phyloP scores from a whole-genome alignment of 495 filamentous ascomycete species.

The Aspergillus egyptiacus region DNA sequence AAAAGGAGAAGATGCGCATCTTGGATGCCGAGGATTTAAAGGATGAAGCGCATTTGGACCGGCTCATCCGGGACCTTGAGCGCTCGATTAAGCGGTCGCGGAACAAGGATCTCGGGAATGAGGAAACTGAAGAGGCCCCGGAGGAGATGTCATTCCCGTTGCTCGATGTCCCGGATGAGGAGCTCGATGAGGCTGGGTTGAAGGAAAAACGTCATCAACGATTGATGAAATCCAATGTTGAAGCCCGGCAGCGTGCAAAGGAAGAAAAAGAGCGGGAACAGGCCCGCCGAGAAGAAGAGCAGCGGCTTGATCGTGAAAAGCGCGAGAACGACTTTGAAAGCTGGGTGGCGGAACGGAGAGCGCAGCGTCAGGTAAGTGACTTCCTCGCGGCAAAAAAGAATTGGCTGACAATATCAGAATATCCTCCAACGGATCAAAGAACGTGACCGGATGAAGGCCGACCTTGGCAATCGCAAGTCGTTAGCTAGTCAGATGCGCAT shows the following conservation, averaged over 20 bases:
- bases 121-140: conserved; percentile 66
- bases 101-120: conserved; percentile 85
- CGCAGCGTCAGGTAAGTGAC: conserved; percentile 55
- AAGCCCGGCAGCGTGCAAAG: conserved; percentile 84
- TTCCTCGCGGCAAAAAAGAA: neutral
- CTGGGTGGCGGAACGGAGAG: conserved; percentile 79
- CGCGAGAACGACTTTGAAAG: conserved; percentile 75
- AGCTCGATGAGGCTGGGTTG: conserved; percentile 81
- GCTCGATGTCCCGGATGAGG: conserved; percentile 83
- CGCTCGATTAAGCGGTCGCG: conserved; percentile 78
- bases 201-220: conserved; percentile 90
- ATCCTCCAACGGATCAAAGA: conserved; percentile 85
- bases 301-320: conserved; percentile 74
- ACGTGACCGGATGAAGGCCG: conserved; percentile 81
- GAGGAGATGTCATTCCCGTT: conserved; percentile 80
- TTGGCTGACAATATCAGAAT: conserved; percentile 27
- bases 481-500: conserved; percentile 93
- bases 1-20: conserved; percentile 81
- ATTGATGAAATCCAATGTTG: conserved; percentile 87
- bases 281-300: conserved; percentile 72
- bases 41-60: conserved; percentile 77
- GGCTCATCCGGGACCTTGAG: conserved; percentile 78
- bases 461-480: conserved; percentile 92
- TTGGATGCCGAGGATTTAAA: conserved; percentile 88
- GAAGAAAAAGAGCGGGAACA: conserved; percentile 92